Evolutionary conservation across 1,139 yeast species (phyloP).

Genomic region (Yamadazyma kanchanaburiensis): DNA sequence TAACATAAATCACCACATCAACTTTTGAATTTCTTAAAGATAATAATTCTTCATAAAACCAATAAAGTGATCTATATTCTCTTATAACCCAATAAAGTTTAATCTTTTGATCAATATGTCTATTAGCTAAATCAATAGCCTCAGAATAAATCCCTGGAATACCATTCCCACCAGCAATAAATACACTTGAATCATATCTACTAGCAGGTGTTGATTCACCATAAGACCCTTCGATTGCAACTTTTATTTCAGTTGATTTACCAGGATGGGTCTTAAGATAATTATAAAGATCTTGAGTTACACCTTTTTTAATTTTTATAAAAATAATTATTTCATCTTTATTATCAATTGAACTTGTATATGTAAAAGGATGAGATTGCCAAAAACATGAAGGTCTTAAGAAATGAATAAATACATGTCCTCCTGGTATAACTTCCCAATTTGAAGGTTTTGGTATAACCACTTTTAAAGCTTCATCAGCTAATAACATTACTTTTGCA

Average conservation of each 20-base stretch:
- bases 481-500: slow-evolving; percentile 48
- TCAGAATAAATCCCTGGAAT: slow-evolving; percentile 47
- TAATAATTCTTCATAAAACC: slow-evolving; percentile 51
- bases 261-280: slow-evolving; percentile 23
- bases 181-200: slow-evolving; percentile 31
- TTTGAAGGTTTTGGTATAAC: slow-evolving; percentile 34
- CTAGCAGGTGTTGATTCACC: slow-evolving; percentile 37
- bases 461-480: slow-evolving; percentile 43
- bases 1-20: slow-evolving; percentile 40
- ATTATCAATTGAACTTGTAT: slow-evolving; percentile 23
- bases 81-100: slow-evolving; percentile 52
- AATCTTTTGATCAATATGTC: slow-evolving; percentile 20
- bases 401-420: slow-evolving; percentile 59
- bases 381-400: slow-evolving; percentile 52
- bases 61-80: slow-evolving; percentile 38
- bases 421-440: slow-evolving; percentile 51
- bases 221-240: slow-evolving; percentile 47
- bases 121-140: slow-evolving; percentile 22
- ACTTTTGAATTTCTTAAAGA: slow-evolving; percentile 28
- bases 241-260: slow-evolving; percentile 23
- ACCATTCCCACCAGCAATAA: slow-evolving; percentile 48
- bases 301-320: slow-evolving; percentile 40
- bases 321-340: slow-evolving; percentile 29
- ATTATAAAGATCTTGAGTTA: slow-evolving; percentile 28
- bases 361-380: slow-evolving; percentile 74